Evolutionary conservation across 805 yeast species (phyloP).

Genomic region (Myxozyma nipponensis): DNA sequence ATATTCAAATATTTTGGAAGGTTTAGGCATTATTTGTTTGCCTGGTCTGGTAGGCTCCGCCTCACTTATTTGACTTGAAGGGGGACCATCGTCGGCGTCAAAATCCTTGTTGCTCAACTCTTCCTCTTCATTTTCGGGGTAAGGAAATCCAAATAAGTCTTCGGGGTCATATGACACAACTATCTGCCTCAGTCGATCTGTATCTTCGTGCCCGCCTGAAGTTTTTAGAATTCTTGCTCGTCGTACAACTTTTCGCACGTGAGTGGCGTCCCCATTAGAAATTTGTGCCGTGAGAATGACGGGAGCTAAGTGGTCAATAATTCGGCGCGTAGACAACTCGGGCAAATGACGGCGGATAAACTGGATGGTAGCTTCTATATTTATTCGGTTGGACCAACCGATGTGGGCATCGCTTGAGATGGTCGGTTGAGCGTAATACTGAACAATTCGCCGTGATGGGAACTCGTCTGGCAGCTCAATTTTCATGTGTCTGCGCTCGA

Average conservation of each 20-base stretch:
- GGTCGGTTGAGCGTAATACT: conserved; percentile 19
- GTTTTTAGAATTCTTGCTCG: background rate
- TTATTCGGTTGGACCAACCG: background rate
- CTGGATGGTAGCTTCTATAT: background rate
- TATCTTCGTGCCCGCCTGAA: background rate
- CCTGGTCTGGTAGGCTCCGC: too few species aligned
- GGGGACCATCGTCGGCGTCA: background rate
- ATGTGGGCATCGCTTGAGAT: conserved; percentile 4
- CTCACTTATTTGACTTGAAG: background rate
- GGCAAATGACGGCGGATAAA: background rate
- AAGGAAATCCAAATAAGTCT: background rate
- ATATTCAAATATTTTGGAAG: background rate
- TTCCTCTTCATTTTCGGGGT: background rate
- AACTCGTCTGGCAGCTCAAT: conserved; percentile 21
- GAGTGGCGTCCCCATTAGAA: background rate
- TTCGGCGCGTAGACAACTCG: background rate
- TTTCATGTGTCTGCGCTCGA: conserved; percentile 12
- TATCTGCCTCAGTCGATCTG: background rate
- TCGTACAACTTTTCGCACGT: background rate
- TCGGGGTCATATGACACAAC: background rate
- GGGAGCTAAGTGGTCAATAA: conserved; percentile 6
- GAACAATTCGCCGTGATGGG: conserved; percentile 15
- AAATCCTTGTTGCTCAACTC: background rate
- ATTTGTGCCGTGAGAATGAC: conserved; percentile 2
- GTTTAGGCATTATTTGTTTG: too few species aligned